phyloP scores from a whole-genome alignment of 2,329 filamentous ascomycete genomes.

The Aspergillus costaricaensis region DNA sequence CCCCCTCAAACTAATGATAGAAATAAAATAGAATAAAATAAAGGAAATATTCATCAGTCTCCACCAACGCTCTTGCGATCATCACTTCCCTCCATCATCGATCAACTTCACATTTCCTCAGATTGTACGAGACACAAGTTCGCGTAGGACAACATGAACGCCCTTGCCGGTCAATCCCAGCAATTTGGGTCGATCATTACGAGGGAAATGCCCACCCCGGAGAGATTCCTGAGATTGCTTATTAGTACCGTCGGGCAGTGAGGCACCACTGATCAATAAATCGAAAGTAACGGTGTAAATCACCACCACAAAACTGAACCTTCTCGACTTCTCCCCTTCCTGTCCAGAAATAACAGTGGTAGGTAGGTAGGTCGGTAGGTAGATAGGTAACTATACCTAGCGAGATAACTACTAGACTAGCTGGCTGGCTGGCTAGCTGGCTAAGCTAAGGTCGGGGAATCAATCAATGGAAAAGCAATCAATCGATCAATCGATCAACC shows the following conservation, averaged over 20 bases:
- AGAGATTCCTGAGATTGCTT: neutral
- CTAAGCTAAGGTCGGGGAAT: too few relatives aligned
- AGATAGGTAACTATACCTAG: too few relatives aligned
- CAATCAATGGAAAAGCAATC: neutral
- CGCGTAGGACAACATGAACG: neutral
- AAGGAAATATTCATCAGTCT: neutral
- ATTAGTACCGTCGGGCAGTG: neutral
- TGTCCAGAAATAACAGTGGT: too few relatives aligned
- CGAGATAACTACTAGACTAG: too few relatives aligned
- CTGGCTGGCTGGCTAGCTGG: too few relatives aligned
- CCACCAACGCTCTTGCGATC: neutral
- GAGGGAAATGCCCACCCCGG: neutral
- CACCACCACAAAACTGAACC: too few relatives aligned
- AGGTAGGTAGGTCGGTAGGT: too few relatives aligned
- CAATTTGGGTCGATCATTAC: neutral
- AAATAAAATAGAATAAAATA: too few relatives aligned
- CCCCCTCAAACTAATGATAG: too few relatives aligned
- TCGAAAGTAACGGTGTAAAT: too few relatives aligned
- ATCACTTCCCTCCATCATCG: neutral
- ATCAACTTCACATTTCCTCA: neutral
- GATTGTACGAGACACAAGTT: neutral
- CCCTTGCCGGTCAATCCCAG: slow-evolving; percentile 1
- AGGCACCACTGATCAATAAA: neutral
- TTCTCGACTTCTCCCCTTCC: too few relatives aligned
- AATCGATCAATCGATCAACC: neutral